These are phyloP conservation scores for Coffea humblotiana DNA, from an alignment of 305 asterid species.

Conservation along the genomic window DNA sequence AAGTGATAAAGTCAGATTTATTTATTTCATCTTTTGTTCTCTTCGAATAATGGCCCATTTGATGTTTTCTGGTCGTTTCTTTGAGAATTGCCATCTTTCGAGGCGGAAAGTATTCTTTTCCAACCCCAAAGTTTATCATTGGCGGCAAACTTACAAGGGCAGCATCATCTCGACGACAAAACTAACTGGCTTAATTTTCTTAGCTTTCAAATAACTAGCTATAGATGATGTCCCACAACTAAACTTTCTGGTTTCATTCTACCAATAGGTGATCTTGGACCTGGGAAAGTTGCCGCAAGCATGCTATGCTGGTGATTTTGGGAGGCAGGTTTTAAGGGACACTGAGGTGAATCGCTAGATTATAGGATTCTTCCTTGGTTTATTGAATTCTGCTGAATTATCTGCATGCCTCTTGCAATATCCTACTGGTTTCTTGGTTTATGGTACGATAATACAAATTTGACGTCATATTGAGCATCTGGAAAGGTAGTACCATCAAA, in stretches of 20 bases:
- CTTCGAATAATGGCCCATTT: neutral
- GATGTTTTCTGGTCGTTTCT: neutral
- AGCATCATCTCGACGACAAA: neutral
- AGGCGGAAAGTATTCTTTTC: neutral
- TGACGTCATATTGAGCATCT: neutral
- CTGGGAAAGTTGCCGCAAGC: slow-evolving; percentile 75
- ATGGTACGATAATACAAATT: neutral
- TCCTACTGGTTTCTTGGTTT: slow-evolving; percentile 2
- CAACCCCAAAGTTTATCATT: neutral
- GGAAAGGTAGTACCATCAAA: neutral
- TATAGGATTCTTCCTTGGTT: neutral
- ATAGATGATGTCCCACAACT: neutral
- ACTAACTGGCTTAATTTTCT: slow-evolving; percentile 1
- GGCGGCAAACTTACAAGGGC: neutral
- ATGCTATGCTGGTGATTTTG: slow-evolving; percentile 48
- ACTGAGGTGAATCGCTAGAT: slow-evolving; percentile 40
- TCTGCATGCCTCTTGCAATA: neutral
- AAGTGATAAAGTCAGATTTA: neutral
- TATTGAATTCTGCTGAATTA: neutral
- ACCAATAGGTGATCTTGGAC: slow-evolving; percentile 61
- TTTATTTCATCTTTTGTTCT: neutral
- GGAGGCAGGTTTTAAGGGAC: slow-evolving; percentile 46
- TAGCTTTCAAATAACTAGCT: neutral
- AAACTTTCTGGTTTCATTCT: slow-evolving; percentile 4
- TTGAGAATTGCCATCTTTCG: neutral